A percentile compares a stretch with the other conserved stretches of the same genome.
Evolutionary conservation across 176 grass and related monocot genomes (phyloP).

Genomic region (Otatea glauca): DNA sequence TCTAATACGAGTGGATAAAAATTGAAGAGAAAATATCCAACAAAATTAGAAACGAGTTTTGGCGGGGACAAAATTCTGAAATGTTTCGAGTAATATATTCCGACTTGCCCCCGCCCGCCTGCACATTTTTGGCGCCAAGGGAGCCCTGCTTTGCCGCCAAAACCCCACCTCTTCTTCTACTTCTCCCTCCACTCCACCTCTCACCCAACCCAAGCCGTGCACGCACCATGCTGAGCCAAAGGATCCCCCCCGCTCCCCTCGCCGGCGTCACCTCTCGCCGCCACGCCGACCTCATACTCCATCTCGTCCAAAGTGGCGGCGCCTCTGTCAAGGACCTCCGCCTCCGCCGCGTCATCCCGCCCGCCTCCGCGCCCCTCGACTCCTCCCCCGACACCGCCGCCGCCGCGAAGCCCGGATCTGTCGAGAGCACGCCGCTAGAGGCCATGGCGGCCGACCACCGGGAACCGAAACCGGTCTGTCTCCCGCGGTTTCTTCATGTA

Average conservation of each 20-base stretch:
- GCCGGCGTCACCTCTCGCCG: constrained; percentile 23
- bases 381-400: not conserved
- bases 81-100: no score
- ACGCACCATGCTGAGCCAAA: constrained; percentile 33
- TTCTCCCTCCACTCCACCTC: not conserved
- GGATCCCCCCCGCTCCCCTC: constrained; percentile 12
- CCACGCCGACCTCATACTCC: constrained; percentile 39
- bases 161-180: constrained; percentile 21
- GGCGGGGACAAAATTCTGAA: no score
- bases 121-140: constrained; percentile 49
- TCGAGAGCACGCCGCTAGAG: constrained; percentile 42
- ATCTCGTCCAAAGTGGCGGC: not conserved
- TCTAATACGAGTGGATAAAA: no score
- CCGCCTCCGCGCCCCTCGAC: constrained; percentile 41
- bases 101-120: no score
- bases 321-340: constrained; percentile 69
- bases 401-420: constrained; percentile 1
- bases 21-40: no score
- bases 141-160: constrained; percentile 44
- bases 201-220: not conserved
- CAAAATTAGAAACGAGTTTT: no score
- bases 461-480: constrained; percentile 44
- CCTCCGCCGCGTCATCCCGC: constrained; percentile 62
- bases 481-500: not conserved
- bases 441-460: not conserved